Base-by-base conservation (phyloP, 768 basidiomycete genomes). In the Hemileccinum rubropunctum region DNA sequence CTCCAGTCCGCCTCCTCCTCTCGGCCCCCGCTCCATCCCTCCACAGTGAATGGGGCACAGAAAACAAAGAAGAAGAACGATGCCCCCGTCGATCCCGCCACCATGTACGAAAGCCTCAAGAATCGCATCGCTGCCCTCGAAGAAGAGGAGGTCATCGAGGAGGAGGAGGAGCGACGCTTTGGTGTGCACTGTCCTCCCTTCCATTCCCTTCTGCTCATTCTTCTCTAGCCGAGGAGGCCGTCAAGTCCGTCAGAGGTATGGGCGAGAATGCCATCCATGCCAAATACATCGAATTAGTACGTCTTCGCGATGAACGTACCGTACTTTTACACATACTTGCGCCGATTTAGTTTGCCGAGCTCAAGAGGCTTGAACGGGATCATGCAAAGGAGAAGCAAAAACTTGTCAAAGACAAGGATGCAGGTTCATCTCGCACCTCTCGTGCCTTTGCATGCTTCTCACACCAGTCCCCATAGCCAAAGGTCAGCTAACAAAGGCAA, bases 371-470 rank as follows among this genome's bases (percentile, higher is more conserved):
- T 62, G 91, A 94, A 69, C 80, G 91, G 56, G 91, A 92, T 63
- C 87, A 92, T 61, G 84, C 90, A 35, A 93, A 90, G 71, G 91
- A 93, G 75, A 92, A 89, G 68, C 91, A 93, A 73, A 93, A 93
- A 63, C 75, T 93, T 27, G 76, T 81, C 42, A 93, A 93, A 72
- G 91, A 94, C 75, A 92, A 92, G 73, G 91, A 93, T 71, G 82
- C 88, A 56, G 88, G 89, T 90, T 47, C 39, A 71, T 67, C 64
- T 33, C 52, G 32, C 41, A 17, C 23, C 28, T 37, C 17, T 21
- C 42, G 42, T 20, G 18, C 32, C 48, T 42, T 51, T 20, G 34
- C 47, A 47, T 59, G 17, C 4, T 41, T 48, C 58, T 62, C 52
- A 59, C 54, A 34, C 56, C 35, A 32, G 27, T 20, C 34, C 43